Conservation (phyloP, 129 eudicot species). For the Flaveria robusta region DNA sequence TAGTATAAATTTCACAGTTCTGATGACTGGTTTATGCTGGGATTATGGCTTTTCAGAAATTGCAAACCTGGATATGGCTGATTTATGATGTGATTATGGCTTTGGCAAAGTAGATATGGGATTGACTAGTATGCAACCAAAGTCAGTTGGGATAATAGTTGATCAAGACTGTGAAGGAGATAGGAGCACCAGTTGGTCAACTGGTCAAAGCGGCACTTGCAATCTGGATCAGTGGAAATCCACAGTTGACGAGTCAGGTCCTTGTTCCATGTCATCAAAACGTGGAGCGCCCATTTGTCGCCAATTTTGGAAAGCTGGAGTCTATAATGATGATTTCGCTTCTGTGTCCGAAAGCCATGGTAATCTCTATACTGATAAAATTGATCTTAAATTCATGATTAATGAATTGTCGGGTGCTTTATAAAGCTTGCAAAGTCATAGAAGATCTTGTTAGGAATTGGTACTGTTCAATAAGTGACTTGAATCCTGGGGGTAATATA, state of each 20-base stretch:
- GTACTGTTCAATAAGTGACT: neutral
- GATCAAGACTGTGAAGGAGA: constrained; percentile 42
- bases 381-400: neutral
- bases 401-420: constrained; percentile 8
- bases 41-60: constrained; percentile 22
- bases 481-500: neutral
- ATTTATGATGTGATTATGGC: constrained; percentile 33
- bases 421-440: constrained; percentile 15
- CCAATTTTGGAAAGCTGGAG: constrained; percentile 94
- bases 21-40: neutral
- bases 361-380: constrained; percentile 15
- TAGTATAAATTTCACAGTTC: neutral
- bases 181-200: constrained; percentile 41
- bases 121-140: constrained; percentile 35
- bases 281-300: constrained; percentile 69
- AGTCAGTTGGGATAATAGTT: constrained; percentile 7
- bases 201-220: constrained; percentile 38
- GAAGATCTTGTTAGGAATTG: constrained; percentile 10
- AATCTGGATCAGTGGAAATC: constrained; percentile 42
- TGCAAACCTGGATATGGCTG: constrained; percentile 30
- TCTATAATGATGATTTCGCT: constrained; percentile 44
- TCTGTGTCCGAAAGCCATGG: constrained; percentile 29
- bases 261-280: constrained; percentile 51
- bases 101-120: constrained; percentile 46
- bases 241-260: constrained; percentile 50